These are phyloP conservation scores for Oryza glaberrima DNA, from an alignment of 176 grass and related monocot genomes.

Conservation along the genomic window DNA sequence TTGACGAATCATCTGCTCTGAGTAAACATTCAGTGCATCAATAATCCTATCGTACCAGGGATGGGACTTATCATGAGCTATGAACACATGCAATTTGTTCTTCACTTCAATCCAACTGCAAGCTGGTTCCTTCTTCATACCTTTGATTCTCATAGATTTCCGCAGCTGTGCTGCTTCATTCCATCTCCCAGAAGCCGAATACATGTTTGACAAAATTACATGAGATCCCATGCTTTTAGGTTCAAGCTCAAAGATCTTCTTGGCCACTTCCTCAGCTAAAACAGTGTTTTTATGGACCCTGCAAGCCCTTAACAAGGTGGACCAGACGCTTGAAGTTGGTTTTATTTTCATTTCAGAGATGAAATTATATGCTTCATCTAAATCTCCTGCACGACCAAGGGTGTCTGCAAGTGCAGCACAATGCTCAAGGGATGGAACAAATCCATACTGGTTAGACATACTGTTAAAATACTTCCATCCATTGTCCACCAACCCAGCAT, in stretches of 20 bases:
- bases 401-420: constrained; percentile 55
- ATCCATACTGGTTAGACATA: constrained; percentile 63
- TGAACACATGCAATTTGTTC: constrained; percentile 62
- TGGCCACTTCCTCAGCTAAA: constrained; percentile 65
- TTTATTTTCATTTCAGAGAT: constrained; percentile 73
- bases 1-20: constrained; percentile 59
- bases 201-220: constrained; percentile 71
- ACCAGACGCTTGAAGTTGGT: constrained; percentile 75
- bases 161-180: constrained; percentile 61
- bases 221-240: constrained; percentile 62
- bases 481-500: constrained; percentile 77
- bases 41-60: constrained; percentile 65
- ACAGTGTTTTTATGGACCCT: constrained; percentile 62
- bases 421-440: constrained; percentile 66
- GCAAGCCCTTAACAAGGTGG: constrained; percentile 68
- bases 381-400: constrained; percentile 65
- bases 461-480: constrained; percentile 64
- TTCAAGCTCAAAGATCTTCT: constrained; percentile 68
- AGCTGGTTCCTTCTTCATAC: constrained; percentile 72
- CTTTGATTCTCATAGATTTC: constrained; percentile 62
- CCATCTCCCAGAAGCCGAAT: constrained; percentile 74
- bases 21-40: constrained; percentile 59
- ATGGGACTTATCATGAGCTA: constrained; percentile 72
- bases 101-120: constrained; percentile 84
- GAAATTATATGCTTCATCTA: constrained; percentile 73